Percentiles rank a stretch among this genome's conserved stretches.
Conservation (phyloP, 2,329 filamentous ascomycete species). For the Fusarium chaquense region DNA sequence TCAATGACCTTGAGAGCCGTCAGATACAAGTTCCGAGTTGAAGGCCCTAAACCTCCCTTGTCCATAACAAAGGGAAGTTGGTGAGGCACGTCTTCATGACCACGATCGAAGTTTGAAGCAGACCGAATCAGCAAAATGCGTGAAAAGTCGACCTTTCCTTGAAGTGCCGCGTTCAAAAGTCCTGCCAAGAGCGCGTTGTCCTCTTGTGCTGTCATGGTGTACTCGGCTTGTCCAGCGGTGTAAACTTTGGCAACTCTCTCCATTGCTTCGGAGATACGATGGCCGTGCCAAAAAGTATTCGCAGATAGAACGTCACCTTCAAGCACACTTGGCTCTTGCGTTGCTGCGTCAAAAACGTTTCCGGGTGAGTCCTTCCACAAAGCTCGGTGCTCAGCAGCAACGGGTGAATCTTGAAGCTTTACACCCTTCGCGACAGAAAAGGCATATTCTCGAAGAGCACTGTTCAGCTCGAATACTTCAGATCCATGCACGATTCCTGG, state of each 20-base stretch:
- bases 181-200: slow-evolving; percentile 36
- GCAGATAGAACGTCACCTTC: slow-evolving; percentile 40
- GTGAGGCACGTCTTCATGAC: slow-evolving; percentile 34
- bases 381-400: slow-evolving; percentile 16
- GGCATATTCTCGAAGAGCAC: slow-evolving; percentile 28
- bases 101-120: slow-evolving; percentile 40
- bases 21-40: slow-evolving; percentile 35
- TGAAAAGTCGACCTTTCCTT: slow-evolving; percentile 32
- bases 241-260: slow-evolving; percentile 35
- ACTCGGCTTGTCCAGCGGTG: slow-evolving; percentile 25
- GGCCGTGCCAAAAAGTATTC: slow-evolving; percentile 41
- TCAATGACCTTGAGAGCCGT: slow-evolving; percentile 26
- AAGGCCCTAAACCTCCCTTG: slow-evolving; percentile 37
- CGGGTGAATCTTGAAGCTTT: slow-evolving; percentile 7
- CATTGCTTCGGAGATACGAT: slow-evolving; percentile 37
- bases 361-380: slow-evolving; percentile 17
- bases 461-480: slow-evolving; percentile 39
- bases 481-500: slow-evolving; percentile 35
- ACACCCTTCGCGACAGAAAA: slow-evolving; percentile 11
- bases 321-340: slow-evolving; percentile 16
- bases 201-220: slow-evolving; percentile 43
- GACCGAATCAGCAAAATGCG: slow-evolving; percentile 33
- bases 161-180: slow-evolving; percentile 30
- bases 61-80: slow-evolving; percentile 39
- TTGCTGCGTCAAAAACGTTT: slow-evolving; percentile 8